Base-by-base conservation (phyloP, 805 yeast genomes). In the Cyberlindnera lachancei region DNA sequence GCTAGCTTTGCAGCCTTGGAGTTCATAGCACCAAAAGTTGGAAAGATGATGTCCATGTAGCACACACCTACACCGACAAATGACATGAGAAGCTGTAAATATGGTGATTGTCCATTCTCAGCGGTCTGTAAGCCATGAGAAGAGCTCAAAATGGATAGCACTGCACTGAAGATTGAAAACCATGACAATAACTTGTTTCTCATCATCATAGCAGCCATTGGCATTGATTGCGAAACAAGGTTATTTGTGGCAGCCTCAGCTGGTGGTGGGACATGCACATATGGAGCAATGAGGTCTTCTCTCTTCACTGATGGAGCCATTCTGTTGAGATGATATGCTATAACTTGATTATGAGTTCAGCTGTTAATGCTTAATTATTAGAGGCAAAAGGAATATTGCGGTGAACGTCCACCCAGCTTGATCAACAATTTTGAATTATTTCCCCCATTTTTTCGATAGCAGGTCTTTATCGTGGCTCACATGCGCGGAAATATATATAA, bases 181-280 rank as follows among this genome's bases (percentile, higher is more conserved):
- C 81, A 72, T 21, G 73, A 60, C 45, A 69, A 55, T 42, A 68
- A 41, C 49, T 67, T 69, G 43, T 63, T 61, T 44, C 54, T 69
- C 70, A 75, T 63, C 55, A 75, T 75, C 75, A 75, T 73, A 29
- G 81, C 81, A 4, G 78, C 77, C 78, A 73, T 70, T 18, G 79
- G 79, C 56, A 73, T 66, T n/a, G 75, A 63, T 48, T 70, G 81
- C 25, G 71, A 55, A 28, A 71, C 58, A 54, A 70, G 60, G 18
- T 36, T 40, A 9, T 66, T 61, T 1, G 68, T 51, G 7, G 68
- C 60, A 38, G 66, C 67, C n/a, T 60, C 45, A 20, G 69, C 61
- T 40, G 70, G 67, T 27, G 74, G 71, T 34, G 71, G 65, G n/a
- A 50, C 49, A 46, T 70, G 76, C 33, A 49, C 49, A 58, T 70